phyloP scores from a whole-genome alignment of 768 basidiomycete genomes.

The Boletellus ananas region DNA sequence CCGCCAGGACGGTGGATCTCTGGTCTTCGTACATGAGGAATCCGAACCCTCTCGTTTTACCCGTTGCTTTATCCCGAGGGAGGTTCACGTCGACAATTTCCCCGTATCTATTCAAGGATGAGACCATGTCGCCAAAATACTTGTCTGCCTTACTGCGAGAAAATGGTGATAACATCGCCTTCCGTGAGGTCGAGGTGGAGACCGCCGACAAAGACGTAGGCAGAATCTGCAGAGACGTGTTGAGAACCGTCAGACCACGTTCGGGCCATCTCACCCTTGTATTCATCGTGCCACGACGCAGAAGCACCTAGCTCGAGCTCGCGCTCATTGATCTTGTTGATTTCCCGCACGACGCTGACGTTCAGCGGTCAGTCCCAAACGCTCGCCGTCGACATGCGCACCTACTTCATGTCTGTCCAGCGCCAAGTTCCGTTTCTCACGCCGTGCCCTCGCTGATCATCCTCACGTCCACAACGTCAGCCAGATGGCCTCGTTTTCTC shows the following conservation, averaged over 20 bases:
- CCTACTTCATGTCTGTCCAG: slow-evolving; percentile 66
- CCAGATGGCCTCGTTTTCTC: slow-evolving; percentile 72
- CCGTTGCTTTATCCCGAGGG: slow-evolving; percentile 90
- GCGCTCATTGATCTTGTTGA: slow-evolving; percentile 86
- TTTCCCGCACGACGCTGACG: slow-evolving; percentile 84
- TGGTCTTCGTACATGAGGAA: slow-evolving; percentile 99
- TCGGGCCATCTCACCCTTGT: slow-evolving; percentile 53
- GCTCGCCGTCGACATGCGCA: slow-evolving; percentile 6
- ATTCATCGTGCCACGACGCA: slow-evolving; percentile 95
- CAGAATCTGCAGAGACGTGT: slow-evolving; percentile 60
- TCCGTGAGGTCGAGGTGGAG: slow-evolving; percentile 88
- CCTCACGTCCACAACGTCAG: slow-evolving; percentile 5
- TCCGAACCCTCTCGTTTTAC: slow-evolving; percentile 86
- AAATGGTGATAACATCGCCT: slow-evolving; percentile 95
- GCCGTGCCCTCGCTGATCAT: slow-evolving; percentile 15
- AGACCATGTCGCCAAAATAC: neutral
- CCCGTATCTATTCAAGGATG: slow-evolving; percentile 65
- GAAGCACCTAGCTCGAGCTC: slow-evolving; percentile 77
- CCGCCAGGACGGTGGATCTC: slow-evolving; percentile 90
- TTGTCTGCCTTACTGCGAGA: slow-evolving; percentile 78
- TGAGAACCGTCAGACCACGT: slow-evolving; percentile 4
- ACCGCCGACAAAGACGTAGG: slow-evolving; percentile 92
- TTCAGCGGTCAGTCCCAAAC: slow-evolving; percentile 9
- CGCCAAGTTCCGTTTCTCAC: slow-evolving; percentile 22
- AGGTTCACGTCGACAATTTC: slow-evolving; percentile 94